Percentiles rank a stretch among this genome's conserved stretches.
These are phyloP conservation scores for Metarhizium rileyi DNA, from an alignment of 2,329 filamentous ascomycete genomes.

Conservation along the genomic window DNA sequence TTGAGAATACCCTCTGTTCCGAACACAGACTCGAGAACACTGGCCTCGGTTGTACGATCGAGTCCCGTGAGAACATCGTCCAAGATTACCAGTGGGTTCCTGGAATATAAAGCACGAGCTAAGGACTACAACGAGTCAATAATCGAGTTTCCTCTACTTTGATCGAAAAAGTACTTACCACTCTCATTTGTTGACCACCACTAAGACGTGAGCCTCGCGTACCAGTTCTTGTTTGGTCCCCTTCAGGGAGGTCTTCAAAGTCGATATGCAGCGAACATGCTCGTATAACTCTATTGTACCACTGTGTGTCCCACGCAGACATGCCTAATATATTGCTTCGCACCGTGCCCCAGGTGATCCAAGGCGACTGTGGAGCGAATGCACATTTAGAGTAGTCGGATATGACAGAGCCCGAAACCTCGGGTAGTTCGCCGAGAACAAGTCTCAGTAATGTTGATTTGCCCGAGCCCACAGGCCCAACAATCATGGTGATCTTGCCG, in stretches of 20 bases:
- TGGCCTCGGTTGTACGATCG: conserved; percentile 26
- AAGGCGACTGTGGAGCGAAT: conserved; percentile 16
- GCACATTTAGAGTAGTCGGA: conserved; percentile 9
- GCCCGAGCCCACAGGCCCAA: conserved; percentile 15
- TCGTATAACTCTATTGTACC: conserved; percentile 13
- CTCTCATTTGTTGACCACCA: conserved; percentile 18
- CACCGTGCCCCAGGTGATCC: conserved; percentile 15
- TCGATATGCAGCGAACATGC: conserved; percentile 13
- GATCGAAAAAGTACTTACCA: conserved; percentile 9
- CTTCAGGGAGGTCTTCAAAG: conserved; percentile 12
- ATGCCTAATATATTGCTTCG: conserved; percentile 16
- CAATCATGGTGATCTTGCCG: conserved; percentile 13
- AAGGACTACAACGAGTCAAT: conserved; percentile 9
- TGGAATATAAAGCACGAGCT: conserved; percentile 16
- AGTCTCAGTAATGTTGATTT: conserved; percentile 15
- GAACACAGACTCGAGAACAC: conserved; percentile 27
- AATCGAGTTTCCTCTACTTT: background rate
- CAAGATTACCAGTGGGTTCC: conserved; percentile 17
- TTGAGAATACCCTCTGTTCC: conserved; percentile 20
- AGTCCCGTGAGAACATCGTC: conserved; percentile 26
- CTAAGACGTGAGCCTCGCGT: conserved; percentile 15
- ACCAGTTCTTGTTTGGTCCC: conserved; percentile 14
- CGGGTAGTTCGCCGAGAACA: conserved; percentile 14
- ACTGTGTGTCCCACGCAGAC: conserved; percentile 9
- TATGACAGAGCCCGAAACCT: conserved; percentile 7